Percentiles rank a stretch among this genome's conserved stretches.
Conservation (phyloP, 208 protist genomes). For the Acanthamoeba sp. region DNA sequence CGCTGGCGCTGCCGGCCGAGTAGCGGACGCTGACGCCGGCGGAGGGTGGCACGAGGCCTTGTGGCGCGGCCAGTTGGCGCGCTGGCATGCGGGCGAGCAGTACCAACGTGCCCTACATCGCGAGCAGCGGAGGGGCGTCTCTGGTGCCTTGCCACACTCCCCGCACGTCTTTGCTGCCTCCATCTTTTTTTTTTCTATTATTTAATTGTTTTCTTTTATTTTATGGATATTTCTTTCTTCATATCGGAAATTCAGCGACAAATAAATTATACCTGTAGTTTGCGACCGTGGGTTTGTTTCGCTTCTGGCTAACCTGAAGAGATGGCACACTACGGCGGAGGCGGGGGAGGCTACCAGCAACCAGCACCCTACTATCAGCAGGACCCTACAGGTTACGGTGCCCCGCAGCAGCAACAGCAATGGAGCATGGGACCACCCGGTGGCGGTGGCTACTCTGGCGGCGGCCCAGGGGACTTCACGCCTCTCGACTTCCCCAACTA, state of each 20-base stretch:
- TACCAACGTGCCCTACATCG: conserved; percentile 14
- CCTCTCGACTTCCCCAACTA: conserved; percentile 49
- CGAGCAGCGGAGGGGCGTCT: conserved; percentile 18
- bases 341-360: not conserved
- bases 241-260: not conserved
- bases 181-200: not conserved
- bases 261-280: not conserved
- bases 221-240: not conserved
- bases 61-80: not conserved
- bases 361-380: not conserved
- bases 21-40: not conserved
- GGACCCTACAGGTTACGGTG: not conserved
- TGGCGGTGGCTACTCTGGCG: not conserved
- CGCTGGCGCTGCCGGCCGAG: not conserved
- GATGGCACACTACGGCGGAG: not conserved
- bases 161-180: not conserved
- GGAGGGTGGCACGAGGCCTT: not conserved
- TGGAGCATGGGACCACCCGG: not conserved
- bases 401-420: conserved; percentile 3
- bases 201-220: not conserved
- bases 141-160: not conserved
- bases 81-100: conserved; percentile 26
- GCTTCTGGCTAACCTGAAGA: too few species aligned
- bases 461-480: not conserved
- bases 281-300: too few species aligned